Base-by-base conservation (phyloP, 352 stramenopile species). In the Globisporangium rhizosaccharum region DNA sequence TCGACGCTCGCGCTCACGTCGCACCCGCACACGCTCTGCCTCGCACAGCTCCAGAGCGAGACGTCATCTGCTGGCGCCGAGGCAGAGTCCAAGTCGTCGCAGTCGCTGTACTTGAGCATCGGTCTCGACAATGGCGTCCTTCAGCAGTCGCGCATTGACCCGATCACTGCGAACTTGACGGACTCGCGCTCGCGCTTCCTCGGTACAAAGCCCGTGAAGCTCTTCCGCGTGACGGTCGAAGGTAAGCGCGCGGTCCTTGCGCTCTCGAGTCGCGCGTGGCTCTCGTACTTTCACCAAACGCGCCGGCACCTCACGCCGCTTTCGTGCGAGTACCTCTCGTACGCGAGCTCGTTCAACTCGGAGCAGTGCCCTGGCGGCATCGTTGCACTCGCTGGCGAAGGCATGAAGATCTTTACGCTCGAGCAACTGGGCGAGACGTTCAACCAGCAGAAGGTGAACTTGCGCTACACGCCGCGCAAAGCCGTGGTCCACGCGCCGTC, bases 381-480 rank as follows among this genome's bases (percentile, higher is more conserved):
- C 63, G 97, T 99, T 10, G 97, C 96, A 1, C 88, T 99, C 37
- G 88, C 87, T 2, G 96, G 94, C 23, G 96, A 96, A 65, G 97
- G 92, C 14, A 95, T 99, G 62, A 92, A 98, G 59, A 99, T 99
- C 60, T 71, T 99, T 53, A 98, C 92, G 20, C 75, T 99, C 12
- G 95, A 99, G 59, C 81, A 97, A 30, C 70, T 97, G 12, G 90
- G 85, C n/a, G 92, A 99, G 64, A 87, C 85, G 6, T 99, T 99
- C 69, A 99, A 99, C 70, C 93, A 98, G 57, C 96, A 97, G 53
- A 92, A 90, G 59, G 72, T 97, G 3, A 85, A 91, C 45, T 73
- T 99, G n/a, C 80, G 96, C 17, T 99, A 99, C 75, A 99, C 97
- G 4, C 97, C 97, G 44, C 91, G 97, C 51, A 88, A 96, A 68